Conservation (phyloP, 2,329 filamentous ascomycete genomes). For the Aspergillus aculeatinus region DNA sequence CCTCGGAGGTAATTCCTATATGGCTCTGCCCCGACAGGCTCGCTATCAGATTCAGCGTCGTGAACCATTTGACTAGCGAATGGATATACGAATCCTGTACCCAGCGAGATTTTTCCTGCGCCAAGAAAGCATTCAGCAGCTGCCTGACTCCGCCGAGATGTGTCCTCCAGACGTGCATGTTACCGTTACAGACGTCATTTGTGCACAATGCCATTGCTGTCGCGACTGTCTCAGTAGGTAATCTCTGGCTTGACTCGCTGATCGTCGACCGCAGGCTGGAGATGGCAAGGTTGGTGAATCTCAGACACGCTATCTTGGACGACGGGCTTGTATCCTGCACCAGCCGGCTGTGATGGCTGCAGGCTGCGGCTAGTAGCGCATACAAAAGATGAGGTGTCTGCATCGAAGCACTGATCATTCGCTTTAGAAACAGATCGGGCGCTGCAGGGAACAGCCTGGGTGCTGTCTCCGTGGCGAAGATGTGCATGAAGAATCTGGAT, state of each 20-base stretch:
- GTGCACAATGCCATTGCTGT: conserved; percentile 34
- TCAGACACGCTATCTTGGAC: conserved; percentile 20
- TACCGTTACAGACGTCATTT: conserved; percentile 36
- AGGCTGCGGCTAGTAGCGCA: conserved; percentile 28
- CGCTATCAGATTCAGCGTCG: conserved; percentile 29
- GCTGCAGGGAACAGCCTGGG: conserved; percentile 29
- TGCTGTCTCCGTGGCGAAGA: conserved; percentile 28
- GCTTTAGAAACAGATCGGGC: conserved; percentile 23
- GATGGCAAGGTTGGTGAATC: conserved; percentile 30
- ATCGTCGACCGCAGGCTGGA: conserved; percentile 24
- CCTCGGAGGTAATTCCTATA: background rate
- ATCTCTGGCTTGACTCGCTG: conserved; percentile 8
- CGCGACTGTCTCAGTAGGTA: conserved; percentile 25
- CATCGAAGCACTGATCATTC: conserved; percentile 24
- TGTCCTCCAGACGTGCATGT: conserved; percentile 27
- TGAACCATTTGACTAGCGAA: conserved; percentile 32
- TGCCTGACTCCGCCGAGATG: conserved; percentile 29
- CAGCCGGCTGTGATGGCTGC: conserved; percentile 31
- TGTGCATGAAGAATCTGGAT: conserved; percentile 28
- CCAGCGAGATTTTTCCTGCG: conserved; percentile 7
- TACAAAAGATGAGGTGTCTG: conserved; percentile 29
- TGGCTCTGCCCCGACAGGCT: conserved; percentile 23
- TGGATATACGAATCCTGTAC: conserved; percentile 18
- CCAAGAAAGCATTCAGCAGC: conserved; percentile 22
- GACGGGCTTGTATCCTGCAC: conserved; percentile 16